Base-by-base conservation (phyloP, 305 asterid genomes). In the Coffea humblotiana region DNA sequence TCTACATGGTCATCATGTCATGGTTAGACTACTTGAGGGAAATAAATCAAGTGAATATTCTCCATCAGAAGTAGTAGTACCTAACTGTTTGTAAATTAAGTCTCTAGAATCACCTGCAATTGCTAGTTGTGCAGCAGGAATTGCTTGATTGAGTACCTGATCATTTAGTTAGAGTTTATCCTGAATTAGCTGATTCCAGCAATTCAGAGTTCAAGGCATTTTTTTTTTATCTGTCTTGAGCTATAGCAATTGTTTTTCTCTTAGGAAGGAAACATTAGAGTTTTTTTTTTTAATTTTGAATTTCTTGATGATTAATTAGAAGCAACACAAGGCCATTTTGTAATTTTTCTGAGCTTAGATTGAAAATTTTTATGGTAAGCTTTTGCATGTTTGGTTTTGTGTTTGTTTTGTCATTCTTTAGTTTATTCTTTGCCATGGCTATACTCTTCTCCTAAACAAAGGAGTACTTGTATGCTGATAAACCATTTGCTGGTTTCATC, bases 401-500 rank as follows among this genome's bases (percentile, higher is more conserved):
- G 0, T 47, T 10, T 8, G 51, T 69, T 8, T 67, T 58, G 45
- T 66, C 64, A 64, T 56, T 10, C 49, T 77, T 52, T 16, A 23
- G 65, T 64, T 49, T 49, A 61, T 29, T 65, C 67, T 54, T 66
- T 40, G 68, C 16, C 48, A 58, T 77, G 35, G 19, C 37, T 72
- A 23, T 76, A 45, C 72, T 70, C 15, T 71, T 67, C 35, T 52
- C 21, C 43, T 78, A 47, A 76, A 45, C 32, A 56, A 51, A 75
- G 23, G 78, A 32, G 3, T 58, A 27, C 37, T 40, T 27, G 19
- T 71, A 37, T 79, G 27, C 37, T 78, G 84, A 82, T 67, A 91
- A 84, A 88, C 90, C 56, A 78, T 74, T 77, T 82, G 52, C 82
- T 80, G 82, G 43, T 81, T 86, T 83, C 76, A 43, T 84, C 80